A percentile compares a stretch with the other conserved stretches of the same genome.
phyloP scores from a whole-genome alignment of 306 rosid species.

The Trifolium pratense region DNA sequence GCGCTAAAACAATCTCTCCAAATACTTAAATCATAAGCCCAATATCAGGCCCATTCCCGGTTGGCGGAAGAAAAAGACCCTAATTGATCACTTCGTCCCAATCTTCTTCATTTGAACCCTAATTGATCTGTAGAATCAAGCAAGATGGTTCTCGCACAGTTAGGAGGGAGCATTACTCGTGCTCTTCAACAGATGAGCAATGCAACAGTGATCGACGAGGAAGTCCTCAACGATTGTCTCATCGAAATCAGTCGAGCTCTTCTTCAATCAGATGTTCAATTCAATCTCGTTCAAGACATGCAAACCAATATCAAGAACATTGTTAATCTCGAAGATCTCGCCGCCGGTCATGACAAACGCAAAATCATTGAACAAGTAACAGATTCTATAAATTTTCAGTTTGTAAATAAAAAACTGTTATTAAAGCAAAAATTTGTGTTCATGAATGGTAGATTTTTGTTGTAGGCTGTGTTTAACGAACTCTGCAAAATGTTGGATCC shows the following conservation, averaged over 20 bases:
- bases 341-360: constrained; percentile 90
- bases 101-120: not conserved
- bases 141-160: constrained; percentile 82
- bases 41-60: too few relatives aligned
- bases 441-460: not conserved
- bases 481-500: constrained; percentile 90
- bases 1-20: too few relatives aligned
- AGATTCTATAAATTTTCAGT: not conserved
- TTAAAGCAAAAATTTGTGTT: not conserved
- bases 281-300: constrained; percentile 86
- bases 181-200: constrained; percentile 97
- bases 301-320: constrained; percentile 84
- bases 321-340: constrained; percentile 82
- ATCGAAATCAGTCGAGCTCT: constrained; percentile 93
- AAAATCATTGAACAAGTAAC: constrained; percentile 78
- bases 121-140: not conserved
- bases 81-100: too few relatives aligned
- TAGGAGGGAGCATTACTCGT: constrained; percentile 89
- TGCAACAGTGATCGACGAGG: constrained; percentile 89
- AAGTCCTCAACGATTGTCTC: constrained; percentile 81
- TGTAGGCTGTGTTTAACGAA: constrained; percentile 79
- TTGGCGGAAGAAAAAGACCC: too few relatives aligned
- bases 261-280: constrained; percentile 86
- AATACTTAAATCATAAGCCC: too few relatives aligned
- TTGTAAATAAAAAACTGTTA: not conserved